Base-by-base conservation (phyloP, 306 rosid species). In the Casuarina cunninghamiana region DNA sequence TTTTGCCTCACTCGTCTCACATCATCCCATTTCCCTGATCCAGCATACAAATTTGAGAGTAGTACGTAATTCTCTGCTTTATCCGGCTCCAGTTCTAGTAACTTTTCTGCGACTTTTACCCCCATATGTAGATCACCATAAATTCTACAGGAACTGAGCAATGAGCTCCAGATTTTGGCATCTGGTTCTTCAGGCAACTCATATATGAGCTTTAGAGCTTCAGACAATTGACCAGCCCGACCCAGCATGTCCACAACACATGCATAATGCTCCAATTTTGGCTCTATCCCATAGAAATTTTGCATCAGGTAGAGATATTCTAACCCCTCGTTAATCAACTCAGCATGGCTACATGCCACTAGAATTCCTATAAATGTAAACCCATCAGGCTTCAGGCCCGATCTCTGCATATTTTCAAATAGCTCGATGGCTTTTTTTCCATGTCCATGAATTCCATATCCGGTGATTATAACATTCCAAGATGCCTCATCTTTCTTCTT, bases 161-260 rank as follows among this genome's bases (percentile, higher is more conserved):
- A 81, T 70, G 97, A 90, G 82, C 90, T 83, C 97, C 97, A 91
- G 66, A 91, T 90, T 75, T 88, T 74, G 45, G 89, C 83, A 84
- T 93, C 98, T 60, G 98, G 97, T 80, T 91, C 86, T 50, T 82
- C 85, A 35, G 91, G 92, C 81, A 93, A 74, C 79, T 83, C 85
- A 13, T 85, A 74, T 79, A 90, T 83, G 68, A 93, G 81, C 80
- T 82, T 77, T 44, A 93, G 61, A 63, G 98, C 98, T 86, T 91
- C 90, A 17, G 82, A 77, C 73, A 91, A 74, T 55, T 17, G 83
- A 44, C 97, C 97, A 16, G 92, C 87, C 0, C 97, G 87, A 62
- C 96, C 91, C 19, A 93, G 91, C 96, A 91, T 90, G 81, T 93
- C 97, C 12, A 93, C 78, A 48, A 85, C 97, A 81, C 96, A 91